Evolutionary conservation across 1,284 basidiomycete genomes (phyloP), one percentile per base, ranked within the genome.

Genomic region (Exsudoporus floridanus): DNA sequence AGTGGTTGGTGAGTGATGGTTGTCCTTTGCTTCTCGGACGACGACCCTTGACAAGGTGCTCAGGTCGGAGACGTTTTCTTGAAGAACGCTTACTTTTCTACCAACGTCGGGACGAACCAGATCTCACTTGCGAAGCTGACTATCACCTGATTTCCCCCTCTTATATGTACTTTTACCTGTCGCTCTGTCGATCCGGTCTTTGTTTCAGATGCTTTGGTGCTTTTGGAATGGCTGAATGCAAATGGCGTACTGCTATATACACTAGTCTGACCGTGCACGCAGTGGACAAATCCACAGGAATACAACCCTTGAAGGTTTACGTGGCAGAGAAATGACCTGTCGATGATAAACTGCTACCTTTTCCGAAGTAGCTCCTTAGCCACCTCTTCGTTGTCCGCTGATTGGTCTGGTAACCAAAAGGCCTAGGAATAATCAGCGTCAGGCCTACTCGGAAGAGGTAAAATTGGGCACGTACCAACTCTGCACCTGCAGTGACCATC

Each of bases 401-500:
- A 73, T 49, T 77, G 76, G 63, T 92, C 90, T 7, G 90, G 89
- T 45, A 92, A 70, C 90, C 90, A 92, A 66, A 92, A 89, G 1
- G 89, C 87, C 90, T 92, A 36, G 19, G n/a, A 30, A 49, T 46
- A 53, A 49, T 59, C 48, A 54, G 16, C 28, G 37, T 6, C 21
- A 42, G 30, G n/a, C 21, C 39, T 10, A 18, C 13, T 7, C 5
- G 16, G 18, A 23, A 34, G n/a, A 16, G 28, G 30, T 30, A 16
- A 43, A 14, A 41, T 45, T 37, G 42, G 48, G 46, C 25, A 78
- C 89, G 60, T 62, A 94, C 93, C 73, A 96, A 67, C 66, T 95
- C 92, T 52, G 84, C 78, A 5, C 93, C 94, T 12, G 90, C 94
- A 1, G 85, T 85, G 46, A 83, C 88, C 77, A 97, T 78, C 90